A percentile compares a stretch with the other conserved stretches of the same genome.
Evolutionary conservation across 2,329 filamentous ascomycete genomes (phyloP).

Genomic region (Cyphellophora europaea): DNA sequence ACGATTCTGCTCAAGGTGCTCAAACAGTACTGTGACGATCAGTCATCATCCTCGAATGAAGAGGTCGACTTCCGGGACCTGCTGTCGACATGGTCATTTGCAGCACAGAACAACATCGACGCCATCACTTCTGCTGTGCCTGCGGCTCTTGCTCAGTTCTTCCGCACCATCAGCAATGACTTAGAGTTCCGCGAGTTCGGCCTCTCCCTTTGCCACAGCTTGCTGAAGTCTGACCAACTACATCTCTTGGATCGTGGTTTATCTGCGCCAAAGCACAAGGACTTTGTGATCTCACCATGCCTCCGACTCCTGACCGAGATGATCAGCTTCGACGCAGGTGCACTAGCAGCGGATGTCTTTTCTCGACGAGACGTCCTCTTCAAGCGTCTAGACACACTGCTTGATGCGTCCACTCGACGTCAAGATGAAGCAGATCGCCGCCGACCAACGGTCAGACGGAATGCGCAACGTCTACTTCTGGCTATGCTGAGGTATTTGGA

Average conservation of each 20-base stretch:
- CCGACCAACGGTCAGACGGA: constrained; percentile 71
- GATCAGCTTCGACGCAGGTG: constrained; percentile 77
- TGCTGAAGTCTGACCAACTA: constrained; percentile 71
- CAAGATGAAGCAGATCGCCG: constrained; percentile 50
- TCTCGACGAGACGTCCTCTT: constrained; percentile 69
- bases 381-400: constrained; percentile 68
- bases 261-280: constrained; percentile 70
- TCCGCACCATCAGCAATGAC: constrained; percentile 66
- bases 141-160: constrained; percentile 69
- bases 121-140: constrained; percentile 70
- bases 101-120: constrained; percentile 69
- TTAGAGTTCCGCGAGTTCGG: constrained; percentile 69
- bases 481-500: constrained; percentile 71
- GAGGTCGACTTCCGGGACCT: constrained; percentile 62
- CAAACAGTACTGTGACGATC: constrained; percentile 42
- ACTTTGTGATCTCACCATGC: constrained; percentile 80
- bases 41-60: constrained; percentile 45
- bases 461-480: constrained; percentile 72
- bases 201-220: constrained; percentile 66
- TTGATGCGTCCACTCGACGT: constrained; percentile 55
- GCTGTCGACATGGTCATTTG: constrained; percentile 82
- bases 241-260: constrained; percentile 73
- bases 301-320: constrained; percentile 78
- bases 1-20: constrained; percentile 32
- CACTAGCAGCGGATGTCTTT: constrained; percentile 68